These are phyloP conservation scores for Lentinula sp. DNA, from an alignment of 768 basidiomycete species.

Conservation along the genomic window DNA sequence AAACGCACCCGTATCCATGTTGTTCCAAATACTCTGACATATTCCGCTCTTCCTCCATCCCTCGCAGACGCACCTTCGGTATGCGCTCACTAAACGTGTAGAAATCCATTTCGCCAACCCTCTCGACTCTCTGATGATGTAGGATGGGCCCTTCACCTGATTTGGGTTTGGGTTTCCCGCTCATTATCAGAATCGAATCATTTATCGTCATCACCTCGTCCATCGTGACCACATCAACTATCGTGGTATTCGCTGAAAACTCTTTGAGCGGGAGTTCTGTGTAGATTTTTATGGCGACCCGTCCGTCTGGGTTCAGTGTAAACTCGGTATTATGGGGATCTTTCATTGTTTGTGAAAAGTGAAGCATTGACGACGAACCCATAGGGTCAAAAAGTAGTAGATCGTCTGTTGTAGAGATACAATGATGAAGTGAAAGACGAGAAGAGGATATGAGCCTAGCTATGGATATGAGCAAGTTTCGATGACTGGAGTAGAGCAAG, in stretches of 20 bases:
- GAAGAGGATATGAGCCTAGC: no score
- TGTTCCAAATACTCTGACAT: background rate
- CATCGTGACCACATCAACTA: background rate
- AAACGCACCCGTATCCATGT: background rate
- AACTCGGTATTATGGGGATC: conserved; percentile 1
- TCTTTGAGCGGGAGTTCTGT: background rate
- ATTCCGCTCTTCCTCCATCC: background rate
- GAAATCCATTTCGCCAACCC: background rate
- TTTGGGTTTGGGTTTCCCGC: background rate
- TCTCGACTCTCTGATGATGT: conserved; percentile 1
- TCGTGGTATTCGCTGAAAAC: background rate
- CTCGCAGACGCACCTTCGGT: background rate
- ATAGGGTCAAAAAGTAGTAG: background rate
- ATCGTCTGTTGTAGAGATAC: background rate
- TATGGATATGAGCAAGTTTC: background rate
- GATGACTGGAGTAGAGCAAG: background rate
- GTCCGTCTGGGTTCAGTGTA: background rate
- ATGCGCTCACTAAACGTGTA: background rate
- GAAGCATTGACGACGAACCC: background rate
- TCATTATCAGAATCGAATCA: background rate
- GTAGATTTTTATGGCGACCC: background rate
- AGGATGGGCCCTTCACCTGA: background rate
- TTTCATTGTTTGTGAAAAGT: background rate
- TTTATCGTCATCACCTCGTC: background rate
- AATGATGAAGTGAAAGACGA: background rate